Evolutionary conservation across 1,139 yeast species (phyloP).

Genomic region (Candida glucosophila): DNA sequence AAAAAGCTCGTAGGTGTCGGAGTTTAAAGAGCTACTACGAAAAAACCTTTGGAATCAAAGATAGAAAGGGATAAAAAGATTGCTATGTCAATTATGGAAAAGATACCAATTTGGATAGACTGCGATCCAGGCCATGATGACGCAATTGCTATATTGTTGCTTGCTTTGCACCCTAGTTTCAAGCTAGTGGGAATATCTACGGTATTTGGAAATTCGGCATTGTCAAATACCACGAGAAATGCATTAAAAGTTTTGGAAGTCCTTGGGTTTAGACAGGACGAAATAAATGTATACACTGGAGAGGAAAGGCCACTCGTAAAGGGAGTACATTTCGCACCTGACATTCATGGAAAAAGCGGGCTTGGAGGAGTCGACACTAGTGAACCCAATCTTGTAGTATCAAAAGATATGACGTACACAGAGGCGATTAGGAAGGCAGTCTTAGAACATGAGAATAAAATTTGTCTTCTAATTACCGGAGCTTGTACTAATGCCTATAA

Average conservation of each 20-base stretch:
- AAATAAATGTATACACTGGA: constrained; percentile 61
- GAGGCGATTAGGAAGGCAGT: constrained; percentile 53
- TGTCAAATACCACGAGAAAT: constrained; percentile 60
- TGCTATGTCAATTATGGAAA: neutral
- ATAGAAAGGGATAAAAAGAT: too few relatives aligned
- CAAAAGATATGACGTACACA: constrained; percentile 35
- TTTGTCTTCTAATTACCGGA: constrained; percentile 63
- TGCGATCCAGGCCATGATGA: constrained; percentile 95
- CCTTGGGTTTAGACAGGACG: constrained; percentile 31
- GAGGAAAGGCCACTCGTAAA: constrained; percentile 47
- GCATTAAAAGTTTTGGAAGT: constrained; percentile 61
- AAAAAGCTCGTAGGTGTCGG: too few relatives aligned
- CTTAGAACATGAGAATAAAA: constrained; percentile 27
- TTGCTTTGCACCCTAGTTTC: constrained; percentile 51
- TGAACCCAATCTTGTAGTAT: constrained; percentile 31
- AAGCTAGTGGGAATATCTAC: constrained; percentile 69
- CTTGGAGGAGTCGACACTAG: constrained; percentile 63
- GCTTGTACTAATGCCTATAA: constrained; percentile 62
- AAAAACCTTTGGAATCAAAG: too few relatives aligned
- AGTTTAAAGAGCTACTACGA: too few relatives aligned
- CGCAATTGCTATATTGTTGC: constrained; percentile 64
- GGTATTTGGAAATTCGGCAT: constrained; percentile 72
- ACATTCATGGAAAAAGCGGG: constrained; percentile 70
- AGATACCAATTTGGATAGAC: constrained; percentile 73
- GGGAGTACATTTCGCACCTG: constrained; percentile 43